These are phyloP conservation scores for Aspergillus wentii DNA, from an alignment of 495 filamentous ascomycete genomes.

Conservation along the genomic window DNA sequence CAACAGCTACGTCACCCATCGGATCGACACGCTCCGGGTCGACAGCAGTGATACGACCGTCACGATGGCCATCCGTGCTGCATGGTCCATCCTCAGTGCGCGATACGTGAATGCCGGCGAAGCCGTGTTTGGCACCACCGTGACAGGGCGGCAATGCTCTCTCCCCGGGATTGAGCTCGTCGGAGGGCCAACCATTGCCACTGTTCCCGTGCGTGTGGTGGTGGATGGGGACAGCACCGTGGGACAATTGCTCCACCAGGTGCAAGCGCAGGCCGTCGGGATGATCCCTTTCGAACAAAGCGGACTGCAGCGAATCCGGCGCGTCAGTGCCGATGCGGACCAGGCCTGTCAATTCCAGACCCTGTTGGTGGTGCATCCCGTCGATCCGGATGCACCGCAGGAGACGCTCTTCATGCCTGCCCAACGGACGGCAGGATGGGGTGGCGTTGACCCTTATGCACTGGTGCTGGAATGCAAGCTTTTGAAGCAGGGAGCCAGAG, in stretches of 20 bases:
- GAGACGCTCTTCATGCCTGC: slow-evolving; percentile 11
- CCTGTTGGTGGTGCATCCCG: slow-evolving; percentile 45
- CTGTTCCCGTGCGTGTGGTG: slow-evolving; percentile 25
- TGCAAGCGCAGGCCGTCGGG: slow-evolving; percentile 29
- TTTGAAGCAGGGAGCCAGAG: slow-evolving; percentile 1
- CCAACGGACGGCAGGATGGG: slow-evolving; percentile 6
- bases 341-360: slow-evolving; percentile 52
- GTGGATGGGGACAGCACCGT: slow-evolving; percentile 20
- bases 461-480: slow-evolving; percentile 12
- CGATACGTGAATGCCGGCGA: slow-evolving; percentile 28
- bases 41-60: slow-evolving; percentile 16
- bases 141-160: slow-evolving; percentile 16
- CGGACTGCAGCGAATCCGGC: slow-evolving; percentile 50
- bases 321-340: slow-evolving; percentile 43
- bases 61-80: slow-evolving; percentile 38
- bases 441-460: slow-evolving; percentile 16
- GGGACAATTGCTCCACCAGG: slow-evolving; percentile 24
- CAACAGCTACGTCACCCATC: slow-evolving; percentile 5
- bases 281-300: slow-evolving; percentile 42
- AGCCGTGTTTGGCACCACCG: slow-evolving; percentile 22
- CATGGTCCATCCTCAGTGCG: slow-evolving; percentile 45
- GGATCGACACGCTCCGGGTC: slow-evolving; percentile 6
- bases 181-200: slow-evolving; percentile 29
- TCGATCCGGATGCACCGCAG: slow-evolving; percentile 19
- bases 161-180: slow-evolving; percentile 8